These are phyloP conservation scores for Tolypocladium album DNA, from an alignment of 2,329 filamentous ascomycete species.

Conservation along the genomic window DNA sequence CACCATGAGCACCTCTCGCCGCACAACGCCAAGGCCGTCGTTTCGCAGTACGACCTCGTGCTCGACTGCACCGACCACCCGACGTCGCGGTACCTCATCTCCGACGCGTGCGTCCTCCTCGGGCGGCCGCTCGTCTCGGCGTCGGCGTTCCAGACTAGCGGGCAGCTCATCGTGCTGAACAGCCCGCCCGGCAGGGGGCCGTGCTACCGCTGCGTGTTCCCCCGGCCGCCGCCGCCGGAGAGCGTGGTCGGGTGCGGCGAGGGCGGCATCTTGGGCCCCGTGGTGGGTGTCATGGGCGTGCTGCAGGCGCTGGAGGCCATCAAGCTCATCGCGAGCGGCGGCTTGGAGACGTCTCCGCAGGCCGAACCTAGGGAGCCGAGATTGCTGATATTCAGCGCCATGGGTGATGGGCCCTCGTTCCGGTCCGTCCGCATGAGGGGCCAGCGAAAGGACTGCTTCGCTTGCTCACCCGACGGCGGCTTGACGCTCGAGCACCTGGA, in stretches of 20 bases:
- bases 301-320: constrained; percentile 84
- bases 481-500: constrained; percentile 53
- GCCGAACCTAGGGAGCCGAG: constrained; percentile 14
- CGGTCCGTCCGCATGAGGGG: constrained; percentile 65
- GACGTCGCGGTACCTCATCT: constrained; percentile 83
- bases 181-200: constrained; percentile 66
- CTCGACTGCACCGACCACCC: constrained; percentile 96
- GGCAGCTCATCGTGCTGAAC: constrained; percentile 84
- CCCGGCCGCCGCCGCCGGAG: constrained; percentile 72
- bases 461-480: constrained; percentile 52
- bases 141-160: constrained; percentile 78
- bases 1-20: constrained; percentile 57
- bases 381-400: constrained; percentile 39
- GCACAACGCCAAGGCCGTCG: constrained; percentile 54
- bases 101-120: constrained; percentile 75
- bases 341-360: constrained; percentile 8
- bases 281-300: constrained; percentile 88
- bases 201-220: constrained; percentile 92
- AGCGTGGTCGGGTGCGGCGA: constrained; percentile 82
- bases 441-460: constrained; percentile 59
- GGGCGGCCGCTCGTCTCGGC: constrained; percentile 77
- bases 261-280: constrained; percentile 82
- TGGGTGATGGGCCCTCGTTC: constrained; percentile 39
- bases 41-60: constrained; percentile 67
- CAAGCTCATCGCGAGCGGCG: constrained; percentile 55